These are phyloP conservation scores for Didymella lethalis DNA, from an alignment of 2,329 filamentous ascomycete species.

Conservation along the genomic window DNA sequence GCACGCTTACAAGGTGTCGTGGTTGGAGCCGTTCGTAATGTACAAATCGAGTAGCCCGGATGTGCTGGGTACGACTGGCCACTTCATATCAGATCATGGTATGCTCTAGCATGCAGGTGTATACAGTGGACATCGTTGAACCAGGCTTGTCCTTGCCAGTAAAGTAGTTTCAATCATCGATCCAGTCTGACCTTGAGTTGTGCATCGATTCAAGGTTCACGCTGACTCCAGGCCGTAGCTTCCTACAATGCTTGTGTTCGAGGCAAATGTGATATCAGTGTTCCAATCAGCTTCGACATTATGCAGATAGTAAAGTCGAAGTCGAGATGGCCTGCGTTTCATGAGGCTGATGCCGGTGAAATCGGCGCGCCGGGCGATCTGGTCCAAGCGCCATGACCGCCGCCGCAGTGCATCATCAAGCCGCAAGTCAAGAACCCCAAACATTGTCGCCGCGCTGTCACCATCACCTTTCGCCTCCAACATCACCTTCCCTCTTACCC, in stretches of 20 bases:
- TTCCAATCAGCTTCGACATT: background rate
- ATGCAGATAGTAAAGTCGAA: background rate
- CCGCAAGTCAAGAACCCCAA: slow-evolving; percentile 21
- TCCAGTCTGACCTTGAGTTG: too few species aligned
- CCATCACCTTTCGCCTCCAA: slow-evolving; percentile 5
- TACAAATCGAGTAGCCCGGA: background rate
- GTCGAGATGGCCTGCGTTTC: background rate
- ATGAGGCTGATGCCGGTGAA: slow-evolving; percentile 10
- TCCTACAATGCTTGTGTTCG: background rate
- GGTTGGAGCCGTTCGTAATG: background rate
- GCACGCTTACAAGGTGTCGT: background rate
- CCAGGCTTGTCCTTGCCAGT: too few species aligned
- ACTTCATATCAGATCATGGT: too few species aligned
- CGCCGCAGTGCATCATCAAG: slow-evolving; percentile 22
- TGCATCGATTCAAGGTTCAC: too few species aligned
- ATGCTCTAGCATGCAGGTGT: background rate
- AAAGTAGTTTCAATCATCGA: too few species aligned
- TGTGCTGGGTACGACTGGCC: too few species aligned
- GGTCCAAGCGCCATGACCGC: background rate
- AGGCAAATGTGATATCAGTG: background rate
- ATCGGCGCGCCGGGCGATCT: too few species aligned
- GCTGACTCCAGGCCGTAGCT: background rate
- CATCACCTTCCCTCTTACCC: background rate
- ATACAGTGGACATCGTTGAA: too few species aligned
- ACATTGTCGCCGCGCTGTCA: slow-evolving; percentile 21